Percentiles rank a stretch among this genome's conserved stretches.
Evolutionary conservation across 163 green algal genomes (phyloP).

Genomic region (Chlamydomonas reinhardtii): DNA sequence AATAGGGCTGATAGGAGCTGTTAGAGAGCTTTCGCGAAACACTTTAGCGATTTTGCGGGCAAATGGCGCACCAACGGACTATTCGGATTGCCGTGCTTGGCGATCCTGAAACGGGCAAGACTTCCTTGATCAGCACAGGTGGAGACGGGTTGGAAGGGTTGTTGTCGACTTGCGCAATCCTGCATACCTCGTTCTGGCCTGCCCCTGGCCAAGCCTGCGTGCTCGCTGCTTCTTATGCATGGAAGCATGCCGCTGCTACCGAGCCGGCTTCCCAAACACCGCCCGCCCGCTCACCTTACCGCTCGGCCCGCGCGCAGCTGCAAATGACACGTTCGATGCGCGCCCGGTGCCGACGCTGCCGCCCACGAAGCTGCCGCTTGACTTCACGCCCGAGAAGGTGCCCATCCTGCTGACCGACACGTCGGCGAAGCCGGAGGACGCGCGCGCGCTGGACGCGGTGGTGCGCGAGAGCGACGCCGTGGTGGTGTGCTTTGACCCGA

Average conservation of each 20-base stretch:
- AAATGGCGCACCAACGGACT: background rate
- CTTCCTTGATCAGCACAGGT: conserved; percentile 81
- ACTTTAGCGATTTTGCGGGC: no score
- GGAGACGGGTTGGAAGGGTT: background rate
- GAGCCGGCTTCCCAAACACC: background rate
- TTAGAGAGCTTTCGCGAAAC: no score
- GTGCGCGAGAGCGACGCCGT: conserved; percentile 82
- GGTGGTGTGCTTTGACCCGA: conserved; percentile 83
- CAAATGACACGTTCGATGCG: conserved; percentile 85
- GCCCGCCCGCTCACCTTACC: no score
- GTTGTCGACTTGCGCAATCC: background rate
- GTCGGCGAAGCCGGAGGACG: conserved; percentile 81
- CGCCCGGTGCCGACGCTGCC: conserved; percentile 85
- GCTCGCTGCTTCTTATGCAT: no score
- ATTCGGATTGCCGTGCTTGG: conserved; percentile 86
- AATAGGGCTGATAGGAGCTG: no score
- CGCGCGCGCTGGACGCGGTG: conserved; percentile 72
- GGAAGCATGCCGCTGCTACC: background rate
- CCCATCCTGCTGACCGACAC: conserved; percentile 91
- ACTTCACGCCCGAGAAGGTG: conserved; percentile 82
- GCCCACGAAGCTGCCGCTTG: conserved; percentile 80
- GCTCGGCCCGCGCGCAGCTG: conserved; percentile 51
- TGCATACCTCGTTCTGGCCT: background rate
- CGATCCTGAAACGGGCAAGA: conserved; percentile 84
- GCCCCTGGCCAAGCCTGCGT: no score